These are phyloP conservation scores for Styphnolobium japonicum DNA, from an alignment of 306 rosid species.

Conservation along the genomic window DNA sequence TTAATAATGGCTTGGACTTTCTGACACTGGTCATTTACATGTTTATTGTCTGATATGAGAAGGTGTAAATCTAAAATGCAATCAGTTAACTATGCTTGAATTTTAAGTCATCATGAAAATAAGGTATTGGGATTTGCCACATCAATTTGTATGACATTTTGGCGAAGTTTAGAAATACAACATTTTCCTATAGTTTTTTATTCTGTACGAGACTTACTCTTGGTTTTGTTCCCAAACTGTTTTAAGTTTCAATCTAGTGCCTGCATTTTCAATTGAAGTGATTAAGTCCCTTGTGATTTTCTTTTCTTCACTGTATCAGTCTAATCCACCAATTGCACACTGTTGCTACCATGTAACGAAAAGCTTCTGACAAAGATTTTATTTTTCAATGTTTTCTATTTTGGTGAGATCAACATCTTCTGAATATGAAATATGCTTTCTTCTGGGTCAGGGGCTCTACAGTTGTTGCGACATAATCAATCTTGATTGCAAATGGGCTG, in stretches of 20 bases:
- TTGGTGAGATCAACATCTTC: background rate
- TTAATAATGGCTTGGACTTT: background rate
- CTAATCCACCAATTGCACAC: background rate
- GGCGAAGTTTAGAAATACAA: background rate
- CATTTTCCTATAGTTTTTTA: background rate
- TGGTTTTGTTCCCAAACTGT: background rate
- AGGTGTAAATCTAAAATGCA: background rate
- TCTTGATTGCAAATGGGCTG: slow-evolving; percentile 9
- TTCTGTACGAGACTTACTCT: background rate
- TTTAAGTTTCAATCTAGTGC: background rate
- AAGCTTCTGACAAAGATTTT: background rate
- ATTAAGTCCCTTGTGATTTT: background rate
- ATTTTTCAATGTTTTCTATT: background rate
- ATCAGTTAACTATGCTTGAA: background rate
- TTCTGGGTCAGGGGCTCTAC: background rate
- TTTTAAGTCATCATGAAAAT: background rate
- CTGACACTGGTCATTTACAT: background rate
- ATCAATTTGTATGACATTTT: background rate
- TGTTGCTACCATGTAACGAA: background rate
- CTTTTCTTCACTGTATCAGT: background rate
- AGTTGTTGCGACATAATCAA: background rate
- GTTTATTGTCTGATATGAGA: background rate
- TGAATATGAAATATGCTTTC: background rate
- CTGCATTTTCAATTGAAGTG: background rate
- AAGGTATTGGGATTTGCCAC: background rate